These are phyloP conservation scores for Daphne laureola DNA, from an alignment of 441 rosid genomes.

Conservation along the genomic window DNA sequence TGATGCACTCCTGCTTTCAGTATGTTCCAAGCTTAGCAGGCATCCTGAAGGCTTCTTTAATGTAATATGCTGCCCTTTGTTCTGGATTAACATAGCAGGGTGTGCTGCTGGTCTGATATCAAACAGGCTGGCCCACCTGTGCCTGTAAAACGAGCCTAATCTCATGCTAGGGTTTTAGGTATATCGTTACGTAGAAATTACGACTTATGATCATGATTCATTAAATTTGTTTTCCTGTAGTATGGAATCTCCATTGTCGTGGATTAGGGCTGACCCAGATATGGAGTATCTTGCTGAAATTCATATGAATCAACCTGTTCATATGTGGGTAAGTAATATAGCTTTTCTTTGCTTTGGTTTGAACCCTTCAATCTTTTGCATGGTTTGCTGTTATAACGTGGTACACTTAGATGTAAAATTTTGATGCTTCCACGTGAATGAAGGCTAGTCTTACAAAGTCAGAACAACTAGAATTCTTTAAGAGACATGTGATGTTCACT, in stretches of 20 bases:
- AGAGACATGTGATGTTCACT: too few species aligned
- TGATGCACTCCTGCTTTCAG: too few species aligned
- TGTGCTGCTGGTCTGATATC: too few species aligned
- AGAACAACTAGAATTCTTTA: too few species aligned
- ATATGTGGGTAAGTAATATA: constrained; percentile 88
- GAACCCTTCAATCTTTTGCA: constrained; percentile 6
- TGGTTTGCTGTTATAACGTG: background rate
- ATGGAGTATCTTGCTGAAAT: constrained; percentile 97
- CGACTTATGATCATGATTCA: constrained; percentile 3
- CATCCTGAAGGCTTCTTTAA: too few species aligned
- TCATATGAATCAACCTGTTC: constrained; percentile 96
- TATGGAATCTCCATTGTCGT: constrained; percentile 84
- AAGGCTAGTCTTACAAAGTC: too few species aligned
- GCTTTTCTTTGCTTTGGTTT: constrained; percentile 8
- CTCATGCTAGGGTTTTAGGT: constrained; percentile 1
- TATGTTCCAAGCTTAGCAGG: too few species aligned
- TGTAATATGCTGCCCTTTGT: too few species aligned
- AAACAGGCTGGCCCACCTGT: too few species aligned
- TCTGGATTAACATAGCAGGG: too few species aligned
- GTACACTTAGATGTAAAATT: too few species aligned
- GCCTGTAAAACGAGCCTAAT: background rate
- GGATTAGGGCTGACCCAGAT: constrained; percentile 99
- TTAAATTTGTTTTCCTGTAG: constrained; percentile 37
- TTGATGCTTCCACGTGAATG: too few species aligned
- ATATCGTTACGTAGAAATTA: constrained; percentile 16